These are phyloP conservation scores for Magnaporthiopsis rhizophila DNA, from an alignment of 2,329 filamentous ascomycete genomes.

Conservation along the genomic window DNA sequence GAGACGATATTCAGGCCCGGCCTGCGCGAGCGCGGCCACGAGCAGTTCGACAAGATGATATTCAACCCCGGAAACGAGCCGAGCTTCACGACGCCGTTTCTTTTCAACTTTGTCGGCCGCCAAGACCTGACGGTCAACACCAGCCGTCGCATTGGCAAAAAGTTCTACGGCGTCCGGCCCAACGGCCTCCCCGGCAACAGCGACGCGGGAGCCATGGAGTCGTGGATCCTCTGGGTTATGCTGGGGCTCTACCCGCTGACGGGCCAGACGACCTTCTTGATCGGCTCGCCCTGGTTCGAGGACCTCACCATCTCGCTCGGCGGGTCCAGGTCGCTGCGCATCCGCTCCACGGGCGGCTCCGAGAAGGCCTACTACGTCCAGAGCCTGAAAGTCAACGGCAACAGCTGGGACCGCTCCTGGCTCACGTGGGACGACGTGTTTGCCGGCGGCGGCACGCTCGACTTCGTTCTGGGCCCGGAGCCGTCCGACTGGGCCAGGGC, in stretches of 20 bases:
- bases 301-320: slow-evolving; percentile 53
- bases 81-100: slow-evolving; percentile 57
- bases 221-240: slow-evolving; percentile 62
- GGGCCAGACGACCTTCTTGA: slow-evolving; percentile 59
- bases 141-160: slow-evolving; percentile 50
- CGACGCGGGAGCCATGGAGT: slow-evolving; percentile 67
- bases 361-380: slow-evolving; percentile 53
- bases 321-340: slow-evolving; percentile 40
- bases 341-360: slow-evolving; percentile 44
- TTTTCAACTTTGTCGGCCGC: slow-evolving; percentile 59
- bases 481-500: slow-evolving; percentile 51
- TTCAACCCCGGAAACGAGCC: slow-evolving; percentile 64
- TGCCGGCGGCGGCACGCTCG: slow-evolving; percentile 51
- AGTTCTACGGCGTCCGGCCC: slow-evolving; percentile 47
- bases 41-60: slow-evolving; percentile 42
- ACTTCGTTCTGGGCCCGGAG: slow-evolving; percentile 52
- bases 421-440: slow-evolving; percentile 60
- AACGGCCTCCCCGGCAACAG: slow-evolving; percentile 60
- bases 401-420: slow-evolving; percentile 56
- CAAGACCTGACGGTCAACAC: slow-evolving; percentile 54
- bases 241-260: slow-evolving; percentile 61
- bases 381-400: slow-evolving; percentile 56
- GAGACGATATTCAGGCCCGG: slow-evolving; percentile 52
- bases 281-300: slow-evolving; percentile 56
- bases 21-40: slow-evolving; percentile 29